Evolutionary conservation across 2,329 filamentous ascomycete genomes (phyloP), one percentile per base, ranked within the genome.

Genomic region (Aciculosporium take): DNA sequence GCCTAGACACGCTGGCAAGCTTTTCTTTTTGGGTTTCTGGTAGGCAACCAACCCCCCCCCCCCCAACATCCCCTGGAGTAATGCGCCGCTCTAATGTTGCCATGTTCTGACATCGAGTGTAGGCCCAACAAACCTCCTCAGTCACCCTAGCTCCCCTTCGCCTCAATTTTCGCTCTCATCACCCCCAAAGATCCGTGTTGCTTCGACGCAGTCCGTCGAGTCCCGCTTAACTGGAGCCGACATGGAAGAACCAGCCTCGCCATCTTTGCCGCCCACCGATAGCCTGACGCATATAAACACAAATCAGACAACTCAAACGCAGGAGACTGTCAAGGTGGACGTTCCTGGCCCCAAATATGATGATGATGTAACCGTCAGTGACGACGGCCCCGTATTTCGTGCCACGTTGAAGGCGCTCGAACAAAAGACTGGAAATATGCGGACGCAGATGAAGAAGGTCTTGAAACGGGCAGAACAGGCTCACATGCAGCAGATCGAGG

Each of bases 1-100:
- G 82, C 48, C 65, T 98, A 45, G 79, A 93, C 51, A 89, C 87
- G 4, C 72, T 98, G 41, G 88, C 85, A 12, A 88, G 79, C 57
- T 96, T 98, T 63, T 87, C 85, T 5, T 96, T 94, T 58, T 98
- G 86, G 81, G 87, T 96, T 44, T 75, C 89, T 52, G 89, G 84
- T 80, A 70, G 56, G 72, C n/a, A n/a, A n/a, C n/a, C n/a, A n/a
- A 17, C 13, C 20, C n/a, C n/a, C 37, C 9, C 9, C n/a, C n/a
- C n/a, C n/a, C n/a, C n/a, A n/a, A n/a, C n/a, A n/a, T n/a, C n/a
- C 6, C 12, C 6, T 18, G 35, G 15, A n/a, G 12, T 10, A n/a
- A 32, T 7, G 12, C 13, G 28, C 15, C 20, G 7, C 18, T 25
- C 8, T 7, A 9, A 20, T n/a, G 10, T 15, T 12, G 12, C 23